Evolutionary conservation across 148 eudicot genomes (phyloP), one percentile per base, ranked within the genome.

Genomic region (Oxyria digyna): DNA sequence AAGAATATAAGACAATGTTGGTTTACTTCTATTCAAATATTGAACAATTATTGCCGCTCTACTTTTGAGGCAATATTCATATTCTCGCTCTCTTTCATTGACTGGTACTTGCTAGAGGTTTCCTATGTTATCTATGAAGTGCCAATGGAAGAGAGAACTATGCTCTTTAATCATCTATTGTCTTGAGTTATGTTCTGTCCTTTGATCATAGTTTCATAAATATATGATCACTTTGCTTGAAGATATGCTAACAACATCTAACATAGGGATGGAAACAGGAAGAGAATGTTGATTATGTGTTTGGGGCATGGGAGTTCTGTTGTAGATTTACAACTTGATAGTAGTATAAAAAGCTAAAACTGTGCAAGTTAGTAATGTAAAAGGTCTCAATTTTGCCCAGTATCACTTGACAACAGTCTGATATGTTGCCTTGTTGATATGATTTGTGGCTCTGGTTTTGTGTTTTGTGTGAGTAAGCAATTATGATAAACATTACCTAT

Each of bases 281-380:
- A 23, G 32, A 12, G 5, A 55, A 11, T 55, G 62, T 8, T 26
- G 33, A 55, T 55, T 55, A 26, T 54, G 62, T 26, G 32, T 55
- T 57, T 57, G 64, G 37, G 37, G 15, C 64, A 26, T 26, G 4
- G 32, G 62, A 55, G 33, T 29, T 15, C 62, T 54, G 29, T 29
- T 59, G 38, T 59, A 27, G 35, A 57, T 27, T 29, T 59, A 31
- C 21, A 59, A 59, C 20, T 59, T 59, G 65, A 59, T 59, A 59
- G 8, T 59, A 29, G 12, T 59, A 20, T 13, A 31, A 29, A 45
- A 45, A 8, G 15, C 32, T 54, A 24, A 24, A 54, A 54, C 26
- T 54, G 32, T 24, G 62, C 62, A 18, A 20, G 9, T 12, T 55
- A 26, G 62, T 54, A 54, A 10, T 24, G 32, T n/a, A 27, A 26